Evolutionary conservation across 139 green algal genomes (phyloP), one percentile per base, ranked within the genome.

Genomic region (Spirogloea muscicola): DNA sequence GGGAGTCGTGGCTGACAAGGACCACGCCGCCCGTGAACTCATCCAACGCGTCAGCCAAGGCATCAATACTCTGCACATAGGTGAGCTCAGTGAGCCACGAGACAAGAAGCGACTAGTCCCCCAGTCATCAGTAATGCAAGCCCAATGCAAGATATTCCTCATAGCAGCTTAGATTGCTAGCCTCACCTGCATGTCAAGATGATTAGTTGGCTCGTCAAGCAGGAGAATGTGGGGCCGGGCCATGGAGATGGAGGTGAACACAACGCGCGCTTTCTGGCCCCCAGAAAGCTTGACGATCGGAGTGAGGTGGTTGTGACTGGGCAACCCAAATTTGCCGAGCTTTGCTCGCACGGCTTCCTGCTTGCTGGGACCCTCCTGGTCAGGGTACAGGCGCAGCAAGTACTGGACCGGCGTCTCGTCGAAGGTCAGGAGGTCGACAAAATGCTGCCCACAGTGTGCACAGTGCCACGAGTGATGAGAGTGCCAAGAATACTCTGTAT

Each of bases 221-320:
- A 87, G 63, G 48, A 87, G 52, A 77, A 98, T 98, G 88, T 98
- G 94, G 0, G 94, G 91, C 39, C 89, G 67, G 21, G 64, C 78
- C 21, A 99, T 87, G 3, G 76, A 76, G 70, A 99, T 97, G 41
- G 89, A 84, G 0, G 94, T 91, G 82, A 99, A 99, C 65, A 99
- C 95, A 39, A 99, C 95, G 7, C 95, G 89, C 18, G 94, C 88
- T 85, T 99, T 98, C 80, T 98, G 95, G 13, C 80, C 80, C 80
- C 87, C 93, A 0, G 85, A 93, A 38, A 99, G 87, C 85, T 99
- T 99, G 72, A 90, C 86, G 71, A 99, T 98, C 68, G 94, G 94
- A 55, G 84, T 89, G 3, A 94, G 84, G 84, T 99, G 95, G 84
- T 98, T 93, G 72, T 96, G 90, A 2, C 93, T 93, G 55, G 79